phyloP scores from a whole-genome alignment of 225 moss, liverwort and hornwort species.

The Polytrichum commune region DNA sequence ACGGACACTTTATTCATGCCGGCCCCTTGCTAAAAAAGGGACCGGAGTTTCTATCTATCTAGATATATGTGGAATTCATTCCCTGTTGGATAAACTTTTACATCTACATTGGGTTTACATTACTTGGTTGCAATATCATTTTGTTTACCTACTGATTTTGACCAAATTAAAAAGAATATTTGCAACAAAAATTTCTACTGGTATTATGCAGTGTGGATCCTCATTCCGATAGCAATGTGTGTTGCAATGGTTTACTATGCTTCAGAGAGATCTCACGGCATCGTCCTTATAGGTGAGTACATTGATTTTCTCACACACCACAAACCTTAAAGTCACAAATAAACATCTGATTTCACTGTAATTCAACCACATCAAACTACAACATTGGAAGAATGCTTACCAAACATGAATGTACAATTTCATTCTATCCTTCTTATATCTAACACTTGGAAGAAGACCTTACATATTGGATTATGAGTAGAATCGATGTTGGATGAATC shows the following conservation, averaged over 20 bases:
- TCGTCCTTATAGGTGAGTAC: constrained; percentile 46
- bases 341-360: background rate
- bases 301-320: background rate
- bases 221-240: constrained; percentile 62
- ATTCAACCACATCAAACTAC: background rate
- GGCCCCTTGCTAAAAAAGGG: no score
- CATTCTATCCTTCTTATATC: no score
- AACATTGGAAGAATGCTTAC: no score
- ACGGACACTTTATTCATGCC: no score
- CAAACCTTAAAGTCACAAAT: background rate
- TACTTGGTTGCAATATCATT: background rate
- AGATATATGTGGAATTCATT: background rate
- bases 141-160: background rate
- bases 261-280: constrained; percentile 66
- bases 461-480: no score
- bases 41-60: no score
- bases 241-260: constrained; percentile 51
- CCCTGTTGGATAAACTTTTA: background rate
- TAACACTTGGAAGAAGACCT: no score
- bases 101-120: background rate
- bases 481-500: no score
- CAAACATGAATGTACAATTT: no score
- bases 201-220: constrained; percentile 25
- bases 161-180: background rate
- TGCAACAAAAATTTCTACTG: background rate